These are phyloP conservation scores for Vinca minor DNA, from an alignment of 257 asterid species.

Conservation along the genomic window DNA sequence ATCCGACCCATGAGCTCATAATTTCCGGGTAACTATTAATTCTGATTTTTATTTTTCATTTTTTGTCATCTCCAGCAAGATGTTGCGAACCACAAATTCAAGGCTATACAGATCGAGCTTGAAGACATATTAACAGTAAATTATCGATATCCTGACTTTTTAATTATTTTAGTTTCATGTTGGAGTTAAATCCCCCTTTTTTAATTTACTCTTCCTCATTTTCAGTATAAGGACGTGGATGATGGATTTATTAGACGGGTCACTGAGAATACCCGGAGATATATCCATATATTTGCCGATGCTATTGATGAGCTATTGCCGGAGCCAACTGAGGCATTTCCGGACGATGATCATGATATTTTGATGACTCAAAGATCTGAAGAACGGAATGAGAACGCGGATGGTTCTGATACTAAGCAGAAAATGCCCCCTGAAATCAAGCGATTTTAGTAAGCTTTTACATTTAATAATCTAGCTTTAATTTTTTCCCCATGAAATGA, in stretches of 20 bases:
- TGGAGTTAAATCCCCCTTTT: conserved; percentile 2
- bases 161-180: not conserved
- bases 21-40: not conserved
- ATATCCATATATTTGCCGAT: conserved; percentile 64
- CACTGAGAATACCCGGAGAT: conserved; percentile 73
- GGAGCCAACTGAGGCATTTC: conserved; percentile 73
- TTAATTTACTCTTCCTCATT: conserved; percentile 4
- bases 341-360: conserved; percentile 80
- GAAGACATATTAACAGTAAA: conserved; percentile 70
- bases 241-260: conserved; percentile 72
- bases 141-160: not conserved
- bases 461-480: not conserved
- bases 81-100: conserved; percentile 78
- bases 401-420: conserved; percentile 62
- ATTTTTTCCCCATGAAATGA: not conserved
- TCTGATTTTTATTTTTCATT: too few relatives aligned
- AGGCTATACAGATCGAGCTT: conserved; percentile 76
- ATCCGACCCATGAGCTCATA: not conserved
- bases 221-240: conserved; percentile 78
- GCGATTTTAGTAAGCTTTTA: conserved; percentile 64
- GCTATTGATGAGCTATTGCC: conserved; percentile 94
- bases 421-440: conserved; percentile 86
- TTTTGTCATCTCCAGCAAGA: conserved; percentile 52
- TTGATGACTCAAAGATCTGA: conserved; percentile 76
- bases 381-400: conserved; percentile 55